phyloP scores from a whole-genome alignment of 1,139 yeast genomes.

The Yamadazyma triangularis region DNA sequence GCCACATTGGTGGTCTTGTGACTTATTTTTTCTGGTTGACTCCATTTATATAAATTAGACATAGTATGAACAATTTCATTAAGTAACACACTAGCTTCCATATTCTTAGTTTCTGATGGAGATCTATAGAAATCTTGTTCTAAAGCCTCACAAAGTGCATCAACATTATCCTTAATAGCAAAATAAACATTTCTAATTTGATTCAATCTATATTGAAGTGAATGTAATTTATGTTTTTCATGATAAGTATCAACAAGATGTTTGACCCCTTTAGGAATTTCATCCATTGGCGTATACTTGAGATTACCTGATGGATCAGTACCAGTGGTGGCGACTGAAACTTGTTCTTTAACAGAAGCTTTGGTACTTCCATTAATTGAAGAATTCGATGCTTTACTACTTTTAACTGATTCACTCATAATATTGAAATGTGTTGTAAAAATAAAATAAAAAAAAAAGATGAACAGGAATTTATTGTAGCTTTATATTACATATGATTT shows the following conservation, averaged over 20 bases:
- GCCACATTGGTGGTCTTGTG: conserved; percentile 44
- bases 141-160: conserved; percentile 54
- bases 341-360: no score
- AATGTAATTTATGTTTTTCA: conserved; percentile 44
- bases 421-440: no score
- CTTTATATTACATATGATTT: no score
- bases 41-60: conserved; percentile 57
- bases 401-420: no score
- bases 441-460: no score
- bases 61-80: conserved; percentile 61
- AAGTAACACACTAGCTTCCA: conserved; percentile 52
- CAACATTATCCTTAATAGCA: conserved; percentile 58
- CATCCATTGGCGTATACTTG: conserved; percentile 44
- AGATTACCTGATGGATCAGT: conserved; percentile 6
- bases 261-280: conserved; percentile 46
- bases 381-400: no score
- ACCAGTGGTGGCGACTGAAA: background rate
- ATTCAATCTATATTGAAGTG: conserved; percentile 54
- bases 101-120: conserved; percentile 52
- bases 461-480: no score
- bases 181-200: conserved; percentile 68
- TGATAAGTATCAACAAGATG: conserved; percentile 41
- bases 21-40: conserved; percentile 46
- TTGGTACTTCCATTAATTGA: no score
- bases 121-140: conserved; percentile 63